These are phyloP conservation scores for Mallotus japonicus DNA, from an alignment of 441 rosid genomes.

Conservation along the genomic window DNA sequence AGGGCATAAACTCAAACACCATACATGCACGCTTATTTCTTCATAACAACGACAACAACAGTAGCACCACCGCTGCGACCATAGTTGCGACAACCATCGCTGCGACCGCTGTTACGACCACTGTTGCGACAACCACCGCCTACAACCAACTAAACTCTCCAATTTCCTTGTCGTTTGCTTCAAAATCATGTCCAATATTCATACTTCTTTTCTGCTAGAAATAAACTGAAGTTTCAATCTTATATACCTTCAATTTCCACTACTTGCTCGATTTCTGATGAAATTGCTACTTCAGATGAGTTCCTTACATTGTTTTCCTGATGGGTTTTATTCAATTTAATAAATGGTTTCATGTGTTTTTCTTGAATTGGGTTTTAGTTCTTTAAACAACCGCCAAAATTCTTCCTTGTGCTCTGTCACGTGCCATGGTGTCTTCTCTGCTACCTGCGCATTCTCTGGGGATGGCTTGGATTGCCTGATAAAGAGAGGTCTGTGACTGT, in stretches of 20 bases:
- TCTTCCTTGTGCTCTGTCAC: no score
- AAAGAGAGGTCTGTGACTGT: no score
- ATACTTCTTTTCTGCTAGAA: not conserved
- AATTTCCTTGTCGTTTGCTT: conserved; percentile 13
- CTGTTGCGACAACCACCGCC: not conserved
- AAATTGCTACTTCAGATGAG: conserved; percentile 38
- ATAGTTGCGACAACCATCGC: no score
- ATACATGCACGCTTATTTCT: no score
- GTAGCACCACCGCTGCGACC: conserved; percentile 2
- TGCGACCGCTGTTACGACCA: no score
- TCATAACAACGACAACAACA: not conserved
- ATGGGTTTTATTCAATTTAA: not conserved
- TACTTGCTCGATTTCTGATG: conserved; percentile 42
- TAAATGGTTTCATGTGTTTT: not conserved
- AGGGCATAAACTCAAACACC: no score
- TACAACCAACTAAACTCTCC: not conserved
- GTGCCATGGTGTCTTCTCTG: no score
- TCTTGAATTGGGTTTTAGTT: not conserved
- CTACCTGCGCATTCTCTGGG: no score
- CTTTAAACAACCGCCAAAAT: no score
- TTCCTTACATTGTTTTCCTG: conserved; percentile 3
- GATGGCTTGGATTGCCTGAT: no score
- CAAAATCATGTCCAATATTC: conserved; percentile 17
- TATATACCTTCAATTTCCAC: conserved; percentile 20
- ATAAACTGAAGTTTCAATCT: conserved; percentile 9